Evolutionary conservation across 2,329 filamentous ascomycete genomes (phyloP).

Genomic region (Coniella lustricola): DNA sequence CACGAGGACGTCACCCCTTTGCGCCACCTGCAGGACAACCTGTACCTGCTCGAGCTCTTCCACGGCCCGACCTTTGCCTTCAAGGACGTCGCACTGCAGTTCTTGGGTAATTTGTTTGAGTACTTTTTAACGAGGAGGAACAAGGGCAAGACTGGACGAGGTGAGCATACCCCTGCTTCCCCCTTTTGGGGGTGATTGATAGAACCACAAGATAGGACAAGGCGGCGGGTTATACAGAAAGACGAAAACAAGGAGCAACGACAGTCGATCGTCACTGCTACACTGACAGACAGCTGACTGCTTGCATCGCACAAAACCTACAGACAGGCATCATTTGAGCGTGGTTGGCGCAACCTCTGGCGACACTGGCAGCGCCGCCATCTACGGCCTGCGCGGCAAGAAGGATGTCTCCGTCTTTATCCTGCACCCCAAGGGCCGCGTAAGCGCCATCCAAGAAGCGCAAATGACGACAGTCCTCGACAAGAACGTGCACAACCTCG

Average conservation of each 20-base stretch:
- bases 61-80: conserved; percentile 94
- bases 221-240: neutral
- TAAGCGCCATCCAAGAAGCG: conserved; percentile 86
- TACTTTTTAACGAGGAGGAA: conserved; percentile 76
- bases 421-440: conserved; percentile 81
- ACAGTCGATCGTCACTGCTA: neutral
- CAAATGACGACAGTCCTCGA: conserved; percentile 96
- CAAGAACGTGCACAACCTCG: conserved; percentile 84
- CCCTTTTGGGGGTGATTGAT: neutral
- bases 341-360: conserved; percentile 83
- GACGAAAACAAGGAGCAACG: neutral
- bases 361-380: conserved; percentile 89
- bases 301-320: no score
- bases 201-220: no score
- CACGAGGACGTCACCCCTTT: conserved; percentile 70
- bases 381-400: conserved; percentile 91
- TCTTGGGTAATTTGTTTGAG: conserved; percentile 92
- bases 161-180: conserved; percentile 25
- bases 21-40: conserved; percentile 67
- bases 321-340: conserved; percentile 70
- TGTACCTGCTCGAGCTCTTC: conserved; percentile 89
- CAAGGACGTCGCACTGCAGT: conserved; percentile 90
- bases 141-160: conserved; percentile 54
- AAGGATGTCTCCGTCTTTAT: conserved; percentile 97
- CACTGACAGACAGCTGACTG: conserved; percentile 13